These are phyloP conservation scores for Raffaelea arxii DNA, from an alignment of 2,329 filamentous ascomycete genomes.

Conservation along the genomic window DNA sequence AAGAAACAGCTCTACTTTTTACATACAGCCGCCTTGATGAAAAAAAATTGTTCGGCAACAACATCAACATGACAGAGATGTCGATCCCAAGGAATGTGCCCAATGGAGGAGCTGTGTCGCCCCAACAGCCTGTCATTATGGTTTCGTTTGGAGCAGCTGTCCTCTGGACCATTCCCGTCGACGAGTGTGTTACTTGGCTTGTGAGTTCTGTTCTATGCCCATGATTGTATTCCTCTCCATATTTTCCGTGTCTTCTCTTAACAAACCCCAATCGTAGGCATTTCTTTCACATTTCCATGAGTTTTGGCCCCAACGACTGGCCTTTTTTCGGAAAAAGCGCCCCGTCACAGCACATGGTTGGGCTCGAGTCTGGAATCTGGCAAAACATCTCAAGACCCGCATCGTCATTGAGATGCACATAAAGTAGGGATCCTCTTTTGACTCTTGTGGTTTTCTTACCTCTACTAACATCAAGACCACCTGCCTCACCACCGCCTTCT, in stretches of 20 bases:
- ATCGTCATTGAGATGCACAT: slow-evolving; percentile 14
- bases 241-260: slow-evolving; percentile 4
- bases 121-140: slow-evolving; percentile 18
- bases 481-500: neutral
- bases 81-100: slow-evolving; percentile 16
- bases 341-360: slow-evolving; percentile 15
- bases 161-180: slow-evolving; percentile 26
- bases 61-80: slow-evolving; percentile 20
- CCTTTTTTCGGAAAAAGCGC: slow-evolving; percentile 20
- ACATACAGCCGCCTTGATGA: slow-evolving; percentile 30
- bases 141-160: slow-evolving; percentile 25
- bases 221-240: too few relatives aligned
- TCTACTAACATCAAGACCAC: neutral
- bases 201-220: slow-evolving; percentile 27
- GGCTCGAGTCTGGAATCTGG: slow-evolving; percentile 14
- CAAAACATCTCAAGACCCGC: slow-evolving; percentile 11
- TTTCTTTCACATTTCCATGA: slow-evolving; percentile 32
- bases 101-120: too few relatives aligned
- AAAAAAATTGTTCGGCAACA: slow-evolving; percentile 22
- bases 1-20: slow-evolving; percentile 24
- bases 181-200: slow-evolving; percentile 35
- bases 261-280: slow-evolving; percentile 15
- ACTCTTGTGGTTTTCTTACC: neutral
- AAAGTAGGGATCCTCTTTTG: slow-evolving; percentile 5
- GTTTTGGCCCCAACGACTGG: slow-evolving; percentile 29